Evolutionary conservation across 371 early-diverging fungal species (phyloP).

Genomic region (Chytridiales sp.): DNA sequence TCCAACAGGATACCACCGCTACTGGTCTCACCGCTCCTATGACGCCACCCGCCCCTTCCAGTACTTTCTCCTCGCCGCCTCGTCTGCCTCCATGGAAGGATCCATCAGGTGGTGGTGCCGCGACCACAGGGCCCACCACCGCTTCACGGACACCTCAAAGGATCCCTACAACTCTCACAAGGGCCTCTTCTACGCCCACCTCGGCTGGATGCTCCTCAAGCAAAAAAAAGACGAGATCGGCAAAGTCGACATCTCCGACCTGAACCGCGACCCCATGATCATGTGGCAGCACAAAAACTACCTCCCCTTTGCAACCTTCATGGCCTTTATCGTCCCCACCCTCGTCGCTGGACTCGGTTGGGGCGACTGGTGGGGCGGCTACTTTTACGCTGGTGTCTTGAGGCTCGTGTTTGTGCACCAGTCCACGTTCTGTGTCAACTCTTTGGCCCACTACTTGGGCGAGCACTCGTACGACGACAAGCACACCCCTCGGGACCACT

Average conservation of each 20-base stretch:
- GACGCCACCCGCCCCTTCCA: constrained; percentile 40
- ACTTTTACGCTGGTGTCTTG: constrained; percentile 76
- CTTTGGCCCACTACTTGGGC: constrained; percentile 47
- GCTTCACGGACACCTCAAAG: constrained; percentile 86
- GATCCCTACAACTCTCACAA: constrained; percentile 88
- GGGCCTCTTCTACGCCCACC: constrained; percentile 84
- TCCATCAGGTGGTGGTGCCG: constrained; percentile 47
- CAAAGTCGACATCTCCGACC: constrained; percentile 80
- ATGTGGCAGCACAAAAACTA: constrained; percentile 85
- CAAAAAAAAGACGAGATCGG: constrained; percentile 72
- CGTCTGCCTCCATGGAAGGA: constrained; percentile 42
- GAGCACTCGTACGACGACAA: constrained; percentile 45
- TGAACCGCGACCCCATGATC: constrained; percentile 75
- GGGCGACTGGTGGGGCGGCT: constrained; percentile 92
- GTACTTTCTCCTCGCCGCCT: constrained; percentile 28
- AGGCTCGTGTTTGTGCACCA: constrained; percentile 86
- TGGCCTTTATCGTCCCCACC: constrained; percentile 78
- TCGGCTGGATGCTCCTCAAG: constrained; percentile 87
- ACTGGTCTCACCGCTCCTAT: constrained; percentile 52
- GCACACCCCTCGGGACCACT: constrained; percentile 44
- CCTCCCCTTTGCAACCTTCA: constrained; percentile 64
- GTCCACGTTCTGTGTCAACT: constrained; percentile 90
- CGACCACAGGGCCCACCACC: constrained; percentile 81
- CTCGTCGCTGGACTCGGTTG: constrained; percentile 80
- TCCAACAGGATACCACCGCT: constrained; percentile 51